These are phyloP conservation scores for Aspergillus cejpii DNA, from an alignment of 2,329 filamentous ascomycete species.

Conservation along the genomic window DNA sequence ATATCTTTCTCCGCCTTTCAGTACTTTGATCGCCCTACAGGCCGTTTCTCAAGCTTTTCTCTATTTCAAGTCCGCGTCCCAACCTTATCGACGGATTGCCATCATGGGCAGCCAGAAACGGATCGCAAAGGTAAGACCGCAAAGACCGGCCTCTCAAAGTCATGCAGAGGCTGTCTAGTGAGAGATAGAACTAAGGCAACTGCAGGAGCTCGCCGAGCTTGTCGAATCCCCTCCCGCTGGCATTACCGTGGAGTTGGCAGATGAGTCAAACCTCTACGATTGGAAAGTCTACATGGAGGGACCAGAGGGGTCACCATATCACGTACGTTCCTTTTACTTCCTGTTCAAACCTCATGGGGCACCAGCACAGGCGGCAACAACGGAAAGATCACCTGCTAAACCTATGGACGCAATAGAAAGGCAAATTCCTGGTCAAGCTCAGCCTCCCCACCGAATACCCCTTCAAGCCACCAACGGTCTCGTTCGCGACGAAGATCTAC, in stretches of 20 bases:
- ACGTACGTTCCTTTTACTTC: constrained; percentile 43
- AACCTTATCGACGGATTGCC: constrained; percentile 4
- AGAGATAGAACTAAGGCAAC: constrained; percentile 5
- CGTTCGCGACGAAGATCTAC: constrained; percentile 85
- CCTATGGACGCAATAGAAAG: no score
- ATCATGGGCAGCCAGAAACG: constrained; percentile 43
- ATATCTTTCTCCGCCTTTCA: no score
- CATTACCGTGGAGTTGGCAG: constrained; percentile 50
- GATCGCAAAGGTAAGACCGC: constrained; percentile 39
- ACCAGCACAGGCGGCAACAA: no score
- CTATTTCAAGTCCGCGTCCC: constrained; percentile 13
- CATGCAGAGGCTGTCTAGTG: background rate
- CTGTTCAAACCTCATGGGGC: background rate
- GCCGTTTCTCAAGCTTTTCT: constrained; percentile 9
- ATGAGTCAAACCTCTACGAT: constrained; percentile 59
- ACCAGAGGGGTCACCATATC: constrained; percentile 58
- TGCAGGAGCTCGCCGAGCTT: constrained; percentile 56
- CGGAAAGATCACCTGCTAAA: background rate
- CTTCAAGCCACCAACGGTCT: constrained; percentile 76
- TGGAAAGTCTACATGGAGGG: constrained; percentile 64
- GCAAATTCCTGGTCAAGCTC: constrained; percentile 66
- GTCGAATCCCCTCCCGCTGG: constrained; percentile 50
- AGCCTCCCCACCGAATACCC: constrained; percentile 74
- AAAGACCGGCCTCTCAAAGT: background rate
- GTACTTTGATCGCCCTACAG: no score